phyloP scores from a whole-genome alignment of 768 basidiomycete species.

The Neoboletus brunneissimus region DNA sequence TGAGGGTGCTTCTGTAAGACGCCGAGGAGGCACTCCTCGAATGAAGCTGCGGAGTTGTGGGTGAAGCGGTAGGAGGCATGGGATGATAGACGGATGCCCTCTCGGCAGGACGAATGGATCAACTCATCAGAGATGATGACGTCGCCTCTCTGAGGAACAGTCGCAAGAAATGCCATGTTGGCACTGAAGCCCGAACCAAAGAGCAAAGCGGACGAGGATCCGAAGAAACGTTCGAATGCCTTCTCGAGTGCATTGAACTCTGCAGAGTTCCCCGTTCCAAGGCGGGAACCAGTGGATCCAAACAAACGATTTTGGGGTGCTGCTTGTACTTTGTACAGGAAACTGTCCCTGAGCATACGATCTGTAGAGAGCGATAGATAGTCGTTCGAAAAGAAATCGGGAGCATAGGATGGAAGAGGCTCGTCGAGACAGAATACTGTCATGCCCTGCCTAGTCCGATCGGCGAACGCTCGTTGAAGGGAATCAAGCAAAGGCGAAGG shows the following conservation, averaged over 20 bases:
- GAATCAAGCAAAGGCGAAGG: constrained; percentile 9
- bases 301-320: constrained; percentile 27
- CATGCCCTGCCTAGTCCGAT: constrained; percentile 7
- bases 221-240: constrained; percentile 12
- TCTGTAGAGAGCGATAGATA: constrained; percentile 47
- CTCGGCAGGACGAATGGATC: constrained; percentile 50
- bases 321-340: constrained; percentile 32
- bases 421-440: constrained; percentile 12
- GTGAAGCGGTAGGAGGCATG: constrained; percentile 34
- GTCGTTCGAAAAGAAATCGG: constrained; percentile 48
- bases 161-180: constrained; percentile 47
- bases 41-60: constrained; percentile 44
- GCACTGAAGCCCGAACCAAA: constrained; percentile 56
- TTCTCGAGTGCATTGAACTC: constrained; percentile 15
- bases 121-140: constrained; percentile 51
- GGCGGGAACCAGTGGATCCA: constrained; percentile 50
- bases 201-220: constrained; percentile 42
- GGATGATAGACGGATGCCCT: constrained; percentile 46
- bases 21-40: constrained; percentile 30
- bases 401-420: constrained; percentile 19
- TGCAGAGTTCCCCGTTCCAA: constrained; percentile 40
- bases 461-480: constrained; percentile 16
- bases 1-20: constrained; percentile 24
- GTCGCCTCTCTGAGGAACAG: constrained; percentile 44
- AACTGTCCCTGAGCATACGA: constrained; percentile 26